These are phyloP conservation scores for Acanthamoeba rhysodes DNA, from an alignment of 208 protist genomes.

Conservation along the genomic window DNA sequence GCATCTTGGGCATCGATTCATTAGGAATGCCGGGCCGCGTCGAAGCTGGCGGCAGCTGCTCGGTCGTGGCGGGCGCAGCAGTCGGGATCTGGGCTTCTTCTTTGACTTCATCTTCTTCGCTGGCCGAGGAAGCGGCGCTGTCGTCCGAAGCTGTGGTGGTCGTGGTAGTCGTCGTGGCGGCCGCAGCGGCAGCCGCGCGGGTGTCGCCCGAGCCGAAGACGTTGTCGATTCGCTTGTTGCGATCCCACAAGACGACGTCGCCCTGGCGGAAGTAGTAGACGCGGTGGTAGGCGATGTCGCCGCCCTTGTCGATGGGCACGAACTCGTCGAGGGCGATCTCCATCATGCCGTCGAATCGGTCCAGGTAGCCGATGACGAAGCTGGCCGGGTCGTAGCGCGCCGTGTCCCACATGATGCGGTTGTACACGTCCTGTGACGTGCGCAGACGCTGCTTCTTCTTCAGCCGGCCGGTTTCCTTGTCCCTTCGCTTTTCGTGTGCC, in stretches of 20 bases:
- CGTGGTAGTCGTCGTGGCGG: neutral
- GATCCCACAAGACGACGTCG: conserved; percentile 17
- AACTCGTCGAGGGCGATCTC: conserved; percentile 62
- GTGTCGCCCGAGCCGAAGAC: conserved; percentile 54
- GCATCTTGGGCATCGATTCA: conserved; percentile 45
- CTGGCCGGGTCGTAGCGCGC: neutral
- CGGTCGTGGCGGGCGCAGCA: neutral
- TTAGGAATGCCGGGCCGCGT: no score
- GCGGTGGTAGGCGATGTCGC: conserved; percentile 66
- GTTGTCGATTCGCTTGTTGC: conserved; percentile 55
- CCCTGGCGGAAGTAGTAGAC: conserved; percentile 72
- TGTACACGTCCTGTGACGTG: conserved; percentile 67
- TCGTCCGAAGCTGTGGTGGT: neutral
- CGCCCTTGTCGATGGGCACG: conserved; percentile 68
- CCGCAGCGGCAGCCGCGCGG: neutral
- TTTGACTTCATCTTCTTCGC: neutral
- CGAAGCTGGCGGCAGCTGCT: neutral
- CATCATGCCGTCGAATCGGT: conserved; percentile 71
- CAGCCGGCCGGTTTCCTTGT: neutral
- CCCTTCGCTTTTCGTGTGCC: neutral
- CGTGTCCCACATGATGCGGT: conserved; percentile 64
- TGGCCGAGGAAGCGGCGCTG: neutral
- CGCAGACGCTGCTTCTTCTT: conserved; percentile 63
- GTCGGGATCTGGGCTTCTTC: neutral
- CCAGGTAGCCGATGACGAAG: conserved; percentile 64